Conservation (phyloP, 2,329 filamentous ascomycete species). For the Clonostachys byssicola region DNA sequence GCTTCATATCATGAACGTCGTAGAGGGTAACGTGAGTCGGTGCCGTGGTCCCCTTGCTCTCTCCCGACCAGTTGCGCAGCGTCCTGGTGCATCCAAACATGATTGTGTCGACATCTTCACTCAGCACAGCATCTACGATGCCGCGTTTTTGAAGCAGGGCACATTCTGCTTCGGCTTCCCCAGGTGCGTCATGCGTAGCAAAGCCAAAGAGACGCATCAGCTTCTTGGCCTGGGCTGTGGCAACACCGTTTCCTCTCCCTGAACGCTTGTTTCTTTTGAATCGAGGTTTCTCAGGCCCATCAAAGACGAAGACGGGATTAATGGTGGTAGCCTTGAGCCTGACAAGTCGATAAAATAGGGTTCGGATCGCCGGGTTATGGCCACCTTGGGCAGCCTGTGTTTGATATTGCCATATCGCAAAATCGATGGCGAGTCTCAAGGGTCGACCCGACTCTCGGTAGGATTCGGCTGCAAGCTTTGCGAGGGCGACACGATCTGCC, state of each 20-base stretch:
- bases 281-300: conserved; percentile 77
- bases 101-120: conserved; percentile 93
- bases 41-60: conserved; percentile 54
- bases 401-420: conserved; percentile 97
- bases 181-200: conserved; percentile 78
- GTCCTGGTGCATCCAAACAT: conserved; percentile 90
- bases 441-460: conserved; percentile 68
- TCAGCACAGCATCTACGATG: conserved; percentile 88
- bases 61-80: conserved; percentile 78
- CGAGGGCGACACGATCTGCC: conserved; percentile 74
- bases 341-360: conserved; percentile 86
- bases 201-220: conserved; percentile 84
- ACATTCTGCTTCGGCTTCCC: conserved; percentile 95
- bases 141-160: conserved; percentile 78
- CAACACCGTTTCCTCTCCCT: conserved; percentile 58
- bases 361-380: conserved; percentile 83
- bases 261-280: conserved; percentile 86
- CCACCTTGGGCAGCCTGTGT: conserved; percentile 80
- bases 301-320: conserved; percentile 85
- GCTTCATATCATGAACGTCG: conserved; percentile 51
- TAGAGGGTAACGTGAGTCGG: conserved; percentile 88
- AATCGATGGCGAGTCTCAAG: conserved; percentile 84
- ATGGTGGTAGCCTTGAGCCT: conserved; percentile 74
- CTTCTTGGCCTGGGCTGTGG: conserved; percentile 75
- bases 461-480: conserved; percentile 76